Evolutionary conservation across 805 yeast species (phyloP).

Genomic region (Kuraishia ogatae): DNA sequence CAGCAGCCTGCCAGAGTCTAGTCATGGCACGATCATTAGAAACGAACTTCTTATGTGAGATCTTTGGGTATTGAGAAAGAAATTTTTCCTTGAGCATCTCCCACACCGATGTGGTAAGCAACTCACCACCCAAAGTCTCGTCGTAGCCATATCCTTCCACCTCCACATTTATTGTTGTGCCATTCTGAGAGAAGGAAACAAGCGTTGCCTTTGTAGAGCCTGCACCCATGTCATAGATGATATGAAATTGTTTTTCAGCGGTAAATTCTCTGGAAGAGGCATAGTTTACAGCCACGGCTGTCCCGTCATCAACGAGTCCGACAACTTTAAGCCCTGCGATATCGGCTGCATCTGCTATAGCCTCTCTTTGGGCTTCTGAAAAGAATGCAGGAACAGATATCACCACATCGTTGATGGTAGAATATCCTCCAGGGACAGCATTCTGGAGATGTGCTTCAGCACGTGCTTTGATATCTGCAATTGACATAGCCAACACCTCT

Average conservation of each 20-base stretch:
- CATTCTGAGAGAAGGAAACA: slow-evolving; percentile 47
- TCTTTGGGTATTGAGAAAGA: slow-evolving; percentile 30
- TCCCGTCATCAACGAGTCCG: slow-evolving; percentile 78
- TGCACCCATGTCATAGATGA: slow-evolving; percentile 88
- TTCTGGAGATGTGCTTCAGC: slow-evolving; percentile 54
- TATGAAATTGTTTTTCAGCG: slow-evolving; percentile 44
- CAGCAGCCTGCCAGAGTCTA: slow-evolving; percentile 74
- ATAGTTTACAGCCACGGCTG: slow-evolving; percentile 83
- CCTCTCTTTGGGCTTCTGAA: slow-evolving; percentile 53
- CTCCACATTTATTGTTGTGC: slow-evolving; percentile 37
- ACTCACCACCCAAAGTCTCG: slow-evolving; percentile 65
- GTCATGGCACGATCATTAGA: slow-evolving; percentile 50
- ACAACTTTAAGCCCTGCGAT: slow-evolving; percentile 59
- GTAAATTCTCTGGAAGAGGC: slow-evolving; percentile 44
- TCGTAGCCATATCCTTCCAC: slow-evolving; percentile 69
- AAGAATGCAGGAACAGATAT: slow-evolving; percentile 74
- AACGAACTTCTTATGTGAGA: slow-evolving; percentile 28
- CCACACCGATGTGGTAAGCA: slow-evolving; percentile 58
- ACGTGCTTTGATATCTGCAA: slow-evolving; percentile 55
- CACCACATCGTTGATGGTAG: slow-evolving; percentile 55
- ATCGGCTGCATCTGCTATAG: slow-evolving; percentile 63
- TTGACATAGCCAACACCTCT: slow-evolving; percentile 78
- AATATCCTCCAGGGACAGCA: slow-evolving; percentile 38
- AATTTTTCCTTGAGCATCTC: slow-evolving; percentile 55
- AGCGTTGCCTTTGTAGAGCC: slow-evolving; percentile 85